A percentile compares a stretch with the other conserved stretches of the same genome.
These are phyloP conservation scores for Avena sativa DNA, from an alignment of 176 grass and related monocot genomes.

Conservation along the genomic window DNA sequence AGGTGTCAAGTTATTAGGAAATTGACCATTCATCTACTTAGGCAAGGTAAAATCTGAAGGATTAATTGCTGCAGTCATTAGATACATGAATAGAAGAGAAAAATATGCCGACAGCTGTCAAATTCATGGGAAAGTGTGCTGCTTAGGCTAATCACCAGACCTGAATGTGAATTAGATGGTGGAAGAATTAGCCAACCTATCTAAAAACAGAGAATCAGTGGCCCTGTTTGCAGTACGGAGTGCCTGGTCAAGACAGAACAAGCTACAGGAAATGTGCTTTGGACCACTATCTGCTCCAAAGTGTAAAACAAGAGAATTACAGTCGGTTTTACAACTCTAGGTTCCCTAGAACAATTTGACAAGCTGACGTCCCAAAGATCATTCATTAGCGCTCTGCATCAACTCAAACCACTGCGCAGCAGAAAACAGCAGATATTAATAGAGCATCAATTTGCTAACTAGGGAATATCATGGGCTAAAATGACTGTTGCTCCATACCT, in stretches of 20 bases:
- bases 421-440: constrained; percentile 36
- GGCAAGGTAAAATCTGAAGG: no score
- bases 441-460: background rate
- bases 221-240: no score
- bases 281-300: background rate
- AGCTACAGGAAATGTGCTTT: constrained; percentile 15
- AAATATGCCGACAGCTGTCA: no score
- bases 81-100: no score
- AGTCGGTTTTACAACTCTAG: background rate
- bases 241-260: background rate
- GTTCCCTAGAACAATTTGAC: background rate
- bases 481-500: constrained; percentile 55
- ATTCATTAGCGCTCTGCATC: constrained; percentile 74
- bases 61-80: no score
- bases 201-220: no score
- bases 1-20: no score
- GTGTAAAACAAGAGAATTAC: background rate
- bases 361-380: constrained; percentile 33
- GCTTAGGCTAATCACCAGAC: no score
- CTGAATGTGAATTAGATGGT: no score
- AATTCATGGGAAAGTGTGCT: no score
- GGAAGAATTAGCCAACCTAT: no score
- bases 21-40: no score
- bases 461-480: background rate
- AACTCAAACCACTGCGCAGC: constrained; percentile 91